phyloP scores from a whole-genome alignment of 495 filamentous ascomycete genomes.

The Pseudoneurospora amorphoporcata region DNA sequence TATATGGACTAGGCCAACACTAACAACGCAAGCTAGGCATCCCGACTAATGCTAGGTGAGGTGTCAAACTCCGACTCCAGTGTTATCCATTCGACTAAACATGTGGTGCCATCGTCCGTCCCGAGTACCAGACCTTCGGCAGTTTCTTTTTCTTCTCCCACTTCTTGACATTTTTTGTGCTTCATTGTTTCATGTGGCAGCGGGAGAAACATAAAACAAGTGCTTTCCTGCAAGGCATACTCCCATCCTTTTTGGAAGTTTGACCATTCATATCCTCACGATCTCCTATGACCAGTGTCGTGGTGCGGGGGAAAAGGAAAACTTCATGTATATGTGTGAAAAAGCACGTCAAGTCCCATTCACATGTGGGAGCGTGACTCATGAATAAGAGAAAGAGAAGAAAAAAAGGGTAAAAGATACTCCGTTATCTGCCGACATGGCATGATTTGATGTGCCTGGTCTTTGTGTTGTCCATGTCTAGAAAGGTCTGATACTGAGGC shows the following conservation, averaged over 20 bases:
- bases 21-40: neutral
- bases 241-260: neutral
- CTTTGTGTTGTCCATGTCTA: neutral
- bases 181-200: neutral
- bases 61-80: neutral
- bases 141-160: neutral
- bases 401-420: neutral
- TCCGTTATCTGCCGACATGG: neutral
- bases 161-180: neutral
- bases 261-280: neutral
- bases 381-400: neutral
- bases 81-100: neutral
- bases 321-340: neutral
- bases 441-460: neutral
- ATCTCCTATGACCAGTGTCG: neutral
- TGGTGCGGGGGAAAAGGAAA: neutral
- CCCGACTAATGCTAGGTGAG: neutral
- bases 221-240: neutral
- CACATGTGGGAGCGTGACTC: neutral
- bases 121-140: neutral
- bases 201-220: neutral
- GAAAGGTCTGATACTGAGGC: neutral
- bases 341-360: neutral
- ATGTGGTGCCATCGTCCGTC: neutral
- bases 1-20: neutral